Evolutionary conservation across 2,329 filamentous ascomycete species (phyloP).

Genomic region (Trichoderma sp.): DNA sequence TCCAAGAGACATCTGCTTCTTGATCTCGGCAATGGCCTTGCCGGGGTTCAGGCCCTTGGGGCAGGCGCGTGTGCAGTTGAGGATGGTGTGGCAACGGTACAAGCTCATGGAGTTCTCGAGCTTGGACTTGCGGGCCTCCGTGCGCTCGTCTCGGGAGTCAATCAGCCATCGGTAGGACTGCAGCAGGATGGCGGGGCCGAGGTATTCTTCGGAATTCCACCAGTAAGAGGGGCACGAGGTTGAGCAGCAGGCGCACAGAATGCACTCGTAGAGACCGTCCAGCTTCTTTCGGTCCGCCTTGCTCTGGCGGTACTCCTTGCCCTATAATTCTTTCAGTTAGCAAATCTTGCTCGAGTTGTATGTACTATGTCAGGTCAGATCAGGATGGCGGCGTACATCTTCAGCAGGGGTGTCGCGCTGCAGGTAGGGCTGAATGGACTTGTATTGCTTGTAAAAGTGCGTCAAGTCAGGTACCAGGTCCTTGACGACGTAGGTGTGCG

Average conservation of each 20-base stretch:
- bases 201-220: constrained; percentile 99
- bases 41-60: constrained; percentile 98
- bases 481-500: constrained; percentile 99
- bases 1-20: constrained; percentile 84
- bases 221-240: constrained; percentile 99
- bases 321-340: constrained; percentile 57
- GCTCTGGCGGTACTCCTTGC: constrained; percentile 87
- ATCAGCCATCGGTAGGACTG: constrained; percentile 98
- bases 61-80: constrained; percentile 97
- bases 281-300: constrained; percentile 95
- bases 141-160: constrained; percentile 92
- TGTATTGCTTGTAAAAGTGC: constrained; percentile 99
- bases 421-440: constrained; percentile 98
- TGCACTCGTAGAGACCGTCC: constrained; percentile 98
- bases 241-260: constrained; percentile 98
- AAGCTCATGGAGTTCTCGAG: constrained; percentile 99
- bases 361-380: neutral
- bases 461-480: constrained; percentile 97
- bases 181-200: constrained; percentile 92
- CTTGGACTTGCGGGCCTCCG: constrained; percentile 80
- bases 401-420: constrained; percentile 83
- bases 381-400: constrained; percentile 65
- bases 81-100: constrained; percentile 98
- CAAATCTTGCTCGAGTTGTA: neutral
- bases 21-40: constrained; percentile 94